Evolutionary conservation across 2,329 filamentous ascomycete species (phyloP).

Genomic region (Cadophora sp.): DNA sequence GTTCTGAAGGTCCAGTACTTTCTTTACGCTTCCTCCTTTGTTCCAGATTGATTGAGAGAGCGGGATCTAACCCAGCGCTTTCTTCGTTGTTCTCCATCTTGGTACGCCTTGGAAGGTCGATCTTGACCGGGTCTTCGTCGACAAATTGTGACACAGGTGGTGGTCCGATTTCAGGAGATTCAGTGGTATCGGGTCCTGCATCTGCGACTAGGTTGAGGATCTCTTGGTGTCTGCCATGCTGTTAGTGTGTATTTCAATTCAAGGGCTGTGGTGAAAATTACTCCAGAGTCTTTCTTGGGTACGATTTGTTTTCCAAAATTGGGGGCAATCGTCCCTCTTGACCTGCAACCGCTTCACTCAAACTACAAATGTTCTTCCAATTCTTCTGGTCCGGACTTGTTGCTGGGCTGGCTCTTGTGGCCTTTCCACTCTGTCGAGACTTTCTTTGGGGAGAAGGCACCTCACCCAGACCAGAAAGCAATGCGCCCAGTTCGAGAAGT

Average conservation of each 20-base stretch:
- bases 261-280: conserved; percentile 49
- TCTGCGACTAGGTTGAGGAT: conserved; percentile 39
- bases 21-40: conserved; percentile 46
- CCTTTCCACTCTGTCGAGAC: conserved; percentile 49
- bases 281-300: conserved; percentile 72
- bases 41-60: conserved; percentile 44
- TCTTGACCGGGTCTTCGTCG: conserved; percentile 61
- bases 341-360: conserved; percentile 46
- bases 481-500: conserved; percentile 70
- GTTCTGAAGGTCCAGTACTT: conserved; percentile 34
- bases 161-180: conserved; percentile 74
- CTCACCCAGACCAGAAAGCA: conserved; percentile 70
- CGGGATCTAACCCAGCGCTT: conserved; percentile 34
- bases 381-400: conserved; percentile 59
- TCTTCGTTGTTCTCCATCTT: conserved; percentile 33
- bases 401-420: conserved; percentile 48
- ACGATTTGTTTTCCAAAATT: conserved; percentile 74
- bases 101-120: conserved; percentile 53
- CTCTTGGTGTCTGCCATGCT: conserved; percentile 41
- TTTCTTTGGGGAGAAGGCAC: conserved; percentile 62
- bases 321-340: conserved; percentile 60
- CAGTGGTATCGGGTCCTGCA: conserved; percentile 49
- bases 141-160: conserved; percentile 65
- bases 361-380: conserved; percentile 53
- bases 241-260: conserved; percentile 23